Percentiles rank a stretch among this genome's conserved stretches.
These are phyloP conservation scores for Elsinoe batatas DNA, from an alignment of 2,329 filamentous ascomycete species.

Conservation along the genomic window DNA sequence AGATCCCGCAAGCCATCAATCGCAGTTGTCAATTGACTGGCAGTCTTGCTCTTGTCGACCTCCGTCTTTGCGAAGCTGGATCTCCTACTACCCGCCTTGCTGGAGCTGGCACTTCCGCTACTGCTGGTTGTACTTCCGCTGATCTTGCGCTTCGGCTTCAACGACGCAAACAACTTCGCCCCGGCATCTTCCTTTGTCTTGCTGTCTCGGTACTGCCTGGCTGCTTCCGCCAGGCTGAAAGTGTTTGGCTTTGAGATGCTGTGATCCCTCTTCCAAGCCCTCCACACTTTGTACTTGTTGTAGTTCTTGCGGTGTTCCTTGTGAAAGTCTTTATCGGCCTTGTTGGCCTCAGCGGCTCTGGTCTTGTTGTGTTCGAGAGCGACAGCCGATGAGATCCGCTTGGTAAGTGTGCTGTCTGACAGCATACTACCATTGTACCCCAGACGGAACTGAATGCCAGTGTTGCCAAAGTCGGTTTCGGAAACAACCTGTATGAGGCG, in stretches of 20 bases:
- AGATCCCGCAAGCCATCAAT: too few species aligned
- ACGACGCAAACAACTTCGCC: not conserved
- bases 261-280: not conserved
- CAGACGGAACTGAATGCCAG: conserved; percentile 26
- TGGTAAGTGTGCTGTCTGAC: conserved; percentile 28
- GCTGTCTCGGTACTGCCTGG: not conserved
- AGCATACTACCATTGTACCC: conserved; percentile 27
- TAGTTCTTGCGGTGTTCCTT: conserved; percentile 11
- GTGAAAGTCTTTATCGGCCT: not conserved
- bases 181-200: not conserved
- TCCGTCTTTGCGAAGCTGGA: not conserved
- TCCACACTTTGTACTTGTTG: conserved; percentile 13
- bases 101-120: not conserved
- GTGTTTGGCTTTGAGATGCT: not conserved
- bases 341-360: not conserved
- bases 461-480: conserved; percentile 26
- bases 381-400: conserved; percentile 27
- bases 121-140: not conserved
- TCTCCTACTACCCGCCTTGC: not conserved
- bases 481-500: conserved; percentile 26
- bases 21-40: not conserved
- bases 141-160: not conserved
- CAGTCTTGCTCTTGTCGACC: not conserved
- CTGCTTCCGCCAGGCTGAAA: not conserved
- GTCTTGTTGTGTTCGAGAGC: conserved; percentile 16